These are phyloP conservation scores for Globisporangium heterothallicum DNA, from an alignment of 352 stramenopile species.

Conservation along the genomic window DNA sequence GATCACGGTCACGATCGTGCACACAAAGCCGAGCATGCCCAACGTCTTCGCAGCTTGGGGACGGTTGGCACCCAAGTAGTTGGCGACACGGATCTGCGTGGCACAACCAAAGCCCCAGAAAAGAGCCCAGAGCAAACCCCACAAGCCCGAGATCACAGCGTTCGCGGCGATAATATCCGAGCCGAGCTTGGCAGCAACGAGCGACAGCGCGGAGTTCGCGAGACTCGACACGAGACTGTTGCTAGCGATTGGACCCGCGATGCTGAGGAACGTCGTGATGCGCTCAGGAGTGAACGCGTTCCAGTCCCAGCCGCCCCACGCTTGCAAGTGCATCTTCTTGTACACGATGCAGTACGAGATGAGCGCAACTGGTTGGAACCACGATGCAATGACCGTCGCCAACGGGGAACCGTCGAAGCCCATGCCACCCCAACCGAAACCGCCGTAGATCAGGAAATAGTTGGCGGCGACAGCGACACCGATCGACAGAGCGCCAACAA, in stretches of 20 bases:
- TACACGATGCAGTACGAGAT: conserved; percentile 73
- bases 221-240: conserved; percentile 73
- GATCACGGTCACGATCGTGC: conserved; percentile 44
- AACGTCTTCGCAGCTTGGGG: conserved; percentile 58
- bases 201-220: conserved; percentile 59
- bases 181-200: conserved; percentile 67
- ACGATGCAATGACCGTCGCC: conserved; percentile 69
- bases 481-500: conserved; percentile 67
- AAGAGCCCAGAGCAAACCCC: conserved; percentile 63
- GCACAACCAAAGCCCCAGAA: conserved; percentile 80
- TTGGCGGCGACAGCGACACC: conserved; percentile 54
- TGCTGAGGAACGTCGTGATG: conserved; percentile 59
- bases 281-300: conserved; percentile 51
- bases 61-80: conserved; percentile 66
- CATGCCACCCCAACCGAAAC: conserved; percentile 48
- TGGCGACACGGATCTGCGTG: conserved; percentile 72
- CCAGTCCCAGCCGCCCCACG: conserved; percentile 67
- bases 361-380: conserved; percentile 74
- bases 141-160: conserved; percentile 60
- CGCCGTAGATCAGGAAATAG: conserved; percentile 57
- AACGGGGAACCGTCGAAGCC: conserved; percentile 77
- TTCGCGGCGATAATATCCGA: conserved; percentile 76
- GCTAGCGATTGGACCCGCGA: conserved; percentile 50
- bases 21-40: conserved; percentile 53
- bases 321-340: conserved; percentile 64